Base-by-base conservation (phyloP, 2,329 filamentous ascomycete genomes). In the Penicillium capsulatum region DNA sequence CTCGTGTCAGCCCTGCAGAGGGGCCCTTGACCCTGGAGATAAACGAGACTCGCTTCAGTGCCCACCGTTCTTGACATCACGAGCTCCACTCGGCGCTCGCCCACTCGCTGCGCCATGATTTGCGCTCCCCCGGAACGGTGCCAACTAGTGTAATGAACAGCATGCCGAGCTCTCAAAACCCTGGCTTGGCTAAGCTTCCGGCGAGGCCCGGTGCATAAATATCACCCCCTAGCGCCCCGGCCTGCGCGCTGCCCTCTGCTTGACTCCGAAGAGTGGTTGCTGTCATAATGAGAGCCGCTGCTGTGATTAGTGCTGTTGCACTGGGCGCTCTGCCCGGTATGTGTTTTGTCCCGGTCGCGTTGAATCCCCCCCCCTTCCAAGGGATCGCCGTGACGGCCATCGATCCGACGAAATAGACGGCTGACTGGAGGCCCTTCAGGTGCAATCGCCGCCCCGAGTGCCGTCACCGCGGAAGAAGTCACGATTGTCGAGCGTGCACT, bases 401-500 rank as follows among this genome's bases (percentile, higher is more conserved):
- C n/a, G n/a, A n/a, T n/a, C n/a, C n/a, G n/a, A n/a, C n/a, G n/a
- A n/a, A n/a, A n/a, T n/a, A n/a, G n/a, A n/a, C n/a, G n/a, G n/a
- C n/a, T n/a, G n/a, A n/a, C n/a, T n/a, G n/a, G n/a, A n/a, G n/a
- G n/a, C 6, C 10, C 8, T 38, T 2, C 26, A 56, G 53, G 41
- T 22, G 50, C 44, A 33, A 39, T 44, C n/a, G 54, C 53, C 26
- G 43, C 43, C 14, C 45, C 53, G 0, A 20, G 41, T 10, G 38
- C 19, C 2, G 17, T 48, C 22, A 40, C 45, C 30, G 7, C 36
- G 3, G 29, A 45, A 15, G 36, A 45, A 16, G 17, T 45, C 11
- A 32, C 46, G 8, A 29, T 42, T 3, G 47, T 46, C 19, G 40
- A 42, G 43, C 67, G 75, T 36, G 73, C 73, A 3, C 57, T 75